Percentiles rank a stretch among this genome's conserved stretches.
Conservation (phyloP, 2,329 filamentous ascomycete species). For the Cladosporium velox region DNA sequence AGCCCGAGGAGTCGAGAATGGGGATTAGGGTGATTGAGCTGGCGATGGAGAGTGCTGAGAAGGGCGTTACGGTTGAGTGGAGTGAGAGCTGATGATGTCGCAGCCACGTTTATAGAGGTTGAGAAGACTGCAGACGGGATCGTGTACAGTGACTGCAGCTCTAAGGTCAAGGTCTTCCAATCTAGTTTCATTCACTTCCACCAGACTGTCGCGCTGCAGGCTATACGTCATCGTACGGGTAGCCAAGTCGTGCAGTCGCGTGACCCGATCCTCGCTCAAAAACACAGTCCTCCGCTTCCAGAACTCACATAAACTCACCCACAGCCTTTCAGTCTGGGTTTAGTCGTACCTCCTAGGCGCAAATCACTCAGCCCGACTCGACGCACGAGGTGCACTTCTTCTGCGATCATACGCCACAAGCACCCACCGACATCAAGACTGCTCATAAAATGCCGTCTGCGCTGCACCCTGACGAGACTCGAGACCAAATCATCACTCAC, state of each 20-base stretch:
- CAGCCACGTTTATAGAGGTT: neutral
- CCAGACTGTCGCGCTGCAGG: neutral
- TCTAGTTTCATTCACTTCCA: neutral
- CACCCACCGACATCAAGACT: neutral
- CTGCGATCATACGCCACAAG: neutral
- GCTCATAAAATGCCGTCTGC: neutral
- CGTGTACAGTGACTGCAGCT: neutral
- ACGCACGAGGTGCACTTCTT: neutral
- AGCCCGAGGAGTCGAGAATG: constrained; percentile 44
- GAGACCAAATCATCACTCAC: neutral
- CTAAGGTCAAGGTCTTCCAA: neutral
- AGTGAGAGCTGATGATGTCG: constrained; percentile 14
- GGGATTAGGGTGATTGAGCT: constrained; percentile 46
- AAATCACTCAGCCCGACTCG: neutral
- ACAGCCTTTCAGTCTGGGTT: neutral
- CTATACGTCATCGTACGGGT: neutral
- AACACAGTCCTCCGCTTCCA: neutral
- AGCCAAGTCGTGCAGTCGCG: neutral
- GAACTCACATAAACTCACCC: neutral
- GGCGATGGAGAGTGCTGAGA: constrained; percentile 44
- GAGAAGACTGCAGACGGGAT: neutral
- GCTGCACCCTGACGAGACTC: neutral
- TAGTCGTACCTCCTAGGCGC: neutral
- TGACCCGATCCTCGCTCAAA: neutral
- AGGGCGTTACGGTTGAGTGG: constrained; percentile 35